Base-by-base conservation (phyloP, 805 yeast species). In the Jamesozyma spencerorum region DNA sequence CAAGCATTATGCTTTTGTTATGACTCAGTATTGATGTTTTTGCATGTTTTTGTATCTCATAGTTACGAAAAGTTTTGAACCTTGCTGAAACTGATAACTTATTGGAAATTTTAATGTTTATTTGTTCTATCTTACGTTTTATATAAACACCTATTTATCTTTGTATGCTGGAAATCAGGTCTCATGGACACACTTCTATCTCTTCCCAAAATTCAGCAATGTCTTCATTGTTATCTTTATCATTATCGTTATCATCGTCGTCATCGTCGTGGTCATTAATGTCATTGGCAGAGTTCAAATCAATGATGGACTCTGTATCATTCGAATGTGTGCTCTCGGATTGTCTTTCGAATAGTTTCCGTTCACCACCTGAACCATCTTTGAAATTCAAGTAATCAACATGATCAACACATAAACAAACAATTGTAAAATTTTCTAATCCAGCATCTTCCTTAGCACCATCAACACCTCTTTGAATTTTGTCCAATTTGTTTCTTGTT, bases 381-480 rank as follows among this genome's bases (percentile, higher is more conserved):
- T 75, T 77, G 46, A 78, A 62, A 47, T 78, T 80, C 39, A 79
- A 71, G 54, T 70, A 72, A 58, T 85, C 95, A 10, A 82, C 94
- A 36, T 70, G 65, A 39, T 84, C 81, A 31, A 80, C 71, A 53
- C 83, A 76, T 65, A 85, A 58, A 31, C 81, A 77, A 22, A 83
- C 74, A 18, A 84, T 75, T 1, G 77, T 77, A 55, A 81, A 85
- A 57, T 83, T 77, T 53, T 76, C 79, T 41, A 71, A 62, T 1
- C 81, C 77, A 20, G 74, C 75, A 24, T 74, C 78, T 38, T 75
- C 79, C 53, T 75, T 72, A 34, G 75, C 70, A 6, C 94, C 94
- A 60, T 85, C 94, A 14, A 85, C 94, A 11, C 94, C 90, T 49
- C 94, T 70, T 36, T 74, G 69, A 36, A 85, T 79, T 39, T 83